Evolutionary conservation across 139 green algal genomes (phyloP), one percentile per base, ranked within the genome.

Genomic region (Pseudopediastrum boryanum): DNA sequence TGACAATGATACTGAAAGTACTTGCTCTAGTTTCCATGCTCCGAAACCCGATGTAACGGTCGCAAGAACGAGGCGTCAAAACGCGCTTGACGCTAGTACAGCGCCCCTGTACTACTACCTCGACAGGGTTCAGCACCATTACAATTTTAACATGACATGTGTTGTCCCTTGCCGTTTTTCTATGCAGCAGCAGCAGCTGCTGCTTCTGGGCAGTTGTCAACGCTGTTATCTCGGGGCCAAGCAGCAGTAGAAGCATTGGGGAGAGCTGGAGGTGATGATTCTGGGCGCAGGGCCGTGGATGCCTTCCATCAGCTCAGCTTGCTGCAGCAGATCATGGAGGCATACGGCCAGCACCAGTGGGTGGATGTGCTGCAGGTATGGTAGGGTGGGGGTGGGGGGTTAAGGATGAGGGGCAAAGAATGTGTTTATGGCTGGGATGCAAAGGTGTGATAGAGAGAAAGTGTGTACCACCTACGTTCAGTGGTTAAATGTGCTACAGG

Each of bases 351-450:
- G 16, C 4, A 44, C 13, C 76, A 82, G 38, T 82, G 65, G 64
- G 76, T 69, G 19, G 46, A 25, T 25, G 50, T 72, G 76, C 76
- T 82, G 76, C 76, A 82, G 76, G 76, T 81, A 35, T 23, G 72
- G 1, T 66, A 31, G 31, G 52, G 29, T 62, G 4, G 52, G n/a
- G n/a, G n/a, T n/a, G n/a, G n/a, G n/a, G n/a, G n/a, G n/a, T n/a
- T n/a, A n/a, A n/a, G n/a, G n/a, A n/a, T n/a, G n/a, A n/a, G n/a
- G n/a, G n/a, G n/a, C n/a, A n/a, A n/a, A n/a, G n/a, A n/a, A n/a
- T n/a, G n/a, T n/a, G n/a, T n/a, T n/a, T n/a, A n/a, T n/a, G n/a
- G n/a, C n/a, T n/a, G n/a, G n/a, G n/a, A n/a, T n/a, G n/a, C n/a
- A n/a, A n/a, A n/a, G n/a, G n/a, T n/a, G n/a, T n/a, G n/a, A n/a